Base-by-base conservation (phyloP, 306 rosid genomes). In the Medicago arabica region DNA sequence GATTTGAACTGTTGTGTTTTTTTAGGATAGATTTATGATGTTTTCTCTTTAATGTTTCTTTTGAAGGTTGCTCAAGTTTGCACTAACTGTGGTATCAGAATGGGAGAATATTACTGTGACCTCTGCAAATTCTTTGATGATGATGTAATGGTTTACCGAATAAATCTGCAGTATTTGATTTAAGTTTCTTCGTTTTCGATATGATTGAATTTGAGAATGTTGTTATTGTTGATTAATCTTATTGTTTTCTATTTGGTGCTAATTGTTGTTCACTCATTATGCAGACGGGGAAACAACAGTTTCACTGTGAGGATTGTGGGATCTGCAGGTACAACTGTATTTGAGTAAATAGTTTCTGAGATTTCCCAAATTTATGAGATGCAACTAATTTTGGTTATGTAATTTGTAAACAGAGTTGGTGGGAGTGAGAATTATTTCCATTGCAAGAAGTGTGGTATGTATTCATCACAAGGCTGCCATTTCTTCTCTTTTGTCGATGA, bases 291-390 rank as follows among this genome's bases (percentile, higher is more conserved):
- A 95, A 90, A 83, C 87, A 76, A 25, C 93, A 89, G 69, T 95
- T 95, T 86, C 99, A 95, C 80, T 95, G 98, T 68, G 82, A 88
- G 50, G 97, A 95, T 75, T 95, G 99, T 83, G 99, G 99, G 85
- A 92, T 95, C 84, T 95, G 98, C 86, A 92, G 99, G 97, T 95
- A 44, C 61, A 83, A 68, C 17, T 64, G 43, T 59, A 9, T 68
- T 78, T 61, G 40, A 64, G 28, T 67, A 69, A 36, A 79, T 66
- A 65, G 43, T 60, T 46, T 28, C 13, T 74, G 46, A 7, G 14
- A 63, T 50, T 63, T 43, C n/a, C 44, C 73, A 54, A 71, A 74
- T 75, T 80, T 71, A 31, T 67, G 76, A 62, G 31, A 61, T 58
- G 46, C 71, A 60, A 74, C 75, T 75, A 57, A 72, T 63, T 36